phyloP scores from a whole-genome alignment of 805 yeast species.

The Priceomyces castillae region DNA sequence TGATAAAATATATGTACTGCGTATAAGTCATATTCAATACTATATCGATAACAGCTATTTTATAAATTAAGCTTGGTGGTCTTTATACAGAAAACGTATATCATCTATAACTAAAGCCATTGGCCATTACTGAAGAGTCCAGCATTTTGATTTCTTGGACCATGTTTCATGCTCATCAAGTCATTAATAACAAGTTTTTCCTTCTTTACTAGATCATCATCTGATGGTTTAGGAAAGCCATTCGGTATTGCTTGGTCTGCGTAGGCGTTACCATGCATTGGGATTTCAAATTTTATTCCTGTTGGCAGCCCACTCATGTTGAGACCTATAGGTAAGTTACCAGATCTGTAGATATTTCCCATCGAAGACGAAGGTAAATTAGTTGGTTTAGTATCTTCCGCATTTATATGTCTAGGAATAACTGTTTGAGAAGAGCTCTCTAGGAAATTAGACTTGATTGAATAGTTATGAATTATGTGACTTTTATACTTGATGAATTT shows the following conservation, averaged over 20 bases:
- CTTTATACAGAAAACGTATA: background rate
- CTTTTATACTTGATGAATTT: slow-evolving; percentile 41
- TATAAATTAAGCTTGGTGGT: background rate
- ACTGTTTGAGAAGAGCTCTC: slow-evolving; percentile 2
- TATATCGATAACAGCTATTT: background rate
- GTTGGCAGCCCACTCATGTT: slow-evolving; percentile 13
- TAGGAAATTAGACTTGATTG: background rate
- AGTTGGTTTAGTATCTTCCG: background rate
- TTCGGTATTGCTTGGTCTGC: slow-evolving; percentile 15
- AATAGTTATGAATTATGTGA: slow-evolving; percentile 10
- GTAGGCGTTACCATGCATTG: slow-evolving; percentile 19
- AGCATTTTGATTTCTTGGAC: slow-evolving; percentile 6
- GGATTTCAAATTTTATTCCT: slow-evolving; percentile 20
- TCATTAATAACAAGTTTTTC: slow-evolving; percentile 32
- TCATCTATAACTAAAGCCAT: background rate
- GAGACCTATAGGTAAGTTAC: slow-evolving; percentile 1
- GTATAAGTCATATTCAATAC: background rate
- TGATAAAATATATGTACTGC: background rate
- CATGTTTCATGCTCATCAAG: slow-evolving; percentile 23
- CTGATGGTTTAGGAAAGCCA: slow-evolving; percentile 1
- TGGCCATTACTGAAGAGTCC: slow-evolving; percentile 2
- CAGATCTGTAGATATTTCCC: background rate
- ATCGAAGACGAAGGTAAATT: background rate
- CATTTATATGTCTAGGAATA: slow-evolving; percentile 7
- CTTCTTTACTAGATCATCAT: slow-evolving; percentile 22